phyloP scores from a whole-genome alignment of 2,329 filamentous ascomycete species.

The Meredithiella fracta region DNA sequence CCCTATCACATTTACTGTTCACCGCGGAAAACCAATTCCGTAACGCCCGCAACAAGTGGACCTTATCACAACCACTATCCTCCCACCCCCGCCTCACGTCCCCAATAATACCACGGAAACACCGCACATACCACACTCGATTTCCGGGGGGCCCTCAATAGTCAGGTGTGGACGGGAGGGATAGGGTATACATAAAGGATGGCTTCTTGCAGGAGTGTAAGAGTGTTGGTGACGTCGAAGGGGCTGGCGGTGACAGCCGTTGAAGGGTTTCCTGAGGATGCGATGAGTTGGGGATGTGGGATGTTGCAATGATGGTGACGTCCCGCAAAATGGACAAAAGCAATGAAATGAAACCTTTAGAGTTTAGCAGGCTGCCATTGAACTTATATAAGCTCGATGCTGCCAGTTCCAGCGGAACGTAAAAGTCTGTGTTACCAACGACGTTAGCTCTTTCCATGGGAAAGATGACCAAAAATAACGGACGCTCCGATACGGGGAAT shows the following conservation, averaged over 20 bases:
- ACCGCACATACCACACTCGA: too few relatives aligned
- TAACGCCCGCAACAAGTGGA: neutral
- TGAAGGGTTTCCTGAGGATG: neutral
- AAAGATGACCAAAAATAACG: neutral
- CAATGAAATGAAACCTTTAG: too few relatives aligned
- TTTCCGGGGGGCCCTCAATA: too few relatives aligned
- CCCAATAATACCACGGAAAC: too few relatives aligned
- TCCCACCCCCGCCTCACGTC: too few relatives aligned
- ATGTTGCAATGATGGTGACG: too few relatives aligned
- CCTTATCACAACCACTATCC: neutral
- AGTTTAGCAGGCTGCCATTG: too few relatives aligned
- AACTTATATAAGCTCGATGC: too few relatives aligned
- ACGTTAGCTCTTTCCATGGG: neutral
- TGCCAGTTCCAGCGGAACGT: too few relatives aligned
- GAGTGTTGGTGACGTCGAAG: neutral
- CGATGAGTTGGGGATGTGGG: too few relatives aligned
- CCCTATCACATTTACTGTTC: neutral
- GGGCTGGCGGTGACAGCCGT: neutral
- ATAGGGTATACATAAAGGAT: neutral
- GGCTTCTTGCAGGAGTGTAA: neutral
- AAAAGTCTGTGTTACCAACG: neutral
- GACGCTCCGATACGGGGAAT: constrained; percentile 17
- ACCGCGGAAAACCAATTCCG: neutral
- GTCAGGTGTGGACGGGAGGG: neutral
- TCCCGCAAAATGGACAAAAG: too few relatives aligned